phyloP scores from a whole-genome alignment of 345 rosid species.

The Linum usitatissimum region DNA sequence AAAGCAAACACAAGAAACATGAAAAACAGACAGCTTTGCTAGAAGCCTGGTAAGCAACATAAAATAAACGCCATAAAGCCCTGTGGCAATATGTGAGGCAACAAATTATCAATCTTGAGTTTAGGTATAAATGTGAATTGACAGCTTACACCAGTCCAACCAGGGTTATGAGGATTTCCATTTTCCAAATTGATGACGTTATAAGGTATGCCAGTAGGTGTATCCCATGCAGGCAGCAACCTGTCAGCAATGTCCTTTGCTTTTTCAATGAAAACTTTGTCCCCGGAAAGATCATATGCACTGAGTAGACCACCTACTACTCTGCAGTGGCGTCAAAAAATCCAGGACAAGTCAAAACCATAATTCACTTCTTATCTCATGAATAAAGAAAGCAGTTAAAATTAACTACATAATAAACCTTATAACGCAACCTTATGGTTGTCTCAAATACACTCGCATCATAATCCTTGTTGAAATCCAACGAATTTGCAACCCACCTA shows the following conservation, averaged over 20 bases:
- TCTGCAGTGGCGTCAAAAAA: conserved; percentile 30
- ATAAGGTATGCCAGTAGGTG: conserved; percentile 76
- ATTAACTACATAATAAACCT: conserved; percentile 53
- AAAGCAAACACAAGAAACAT: neutral
- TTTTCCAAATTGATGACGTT: conserved; percentile 70
- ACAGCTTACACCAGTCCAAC: conserved; percentile 88
- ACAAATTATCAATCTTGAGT: neutral
- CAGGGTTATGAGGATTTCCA: conserved; percentile 73
- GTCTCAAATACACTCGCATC: conserved; percentile 98
- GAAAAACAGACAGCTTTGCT: neutral
- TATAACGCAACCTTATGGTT: conserved; percentile 89
- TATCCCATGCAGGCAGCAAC: conserved; percentile 92
- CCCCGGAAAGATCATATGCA: conserved; percentile 86
- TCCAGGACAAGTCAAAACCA: conserved; percentile 7
- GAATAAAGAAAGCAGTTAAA: conserved; percentile 3
- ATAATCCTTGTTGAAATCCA: conserved; percentile 86
- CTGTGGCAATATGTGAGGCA: neutral
- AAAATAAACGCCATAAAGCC: neutral
- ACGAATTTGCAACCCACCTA: conserved; percentile 90
- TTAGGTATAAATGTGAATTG: neutral
- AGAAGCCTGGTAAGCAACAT: neutral
- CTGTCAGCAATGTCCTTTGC: conserved; percentile 94
- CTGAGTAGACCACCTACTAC: conserved; percentile 99
- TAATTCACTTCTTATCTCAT: neutral
- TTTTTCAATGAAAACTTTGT: conserved; percentile 80